These are phyloP conservation scores for Ustilago loliicola DNA, from an alignment of 1,284 basidiomycete species.

Conservation along the genomic window DNA sequence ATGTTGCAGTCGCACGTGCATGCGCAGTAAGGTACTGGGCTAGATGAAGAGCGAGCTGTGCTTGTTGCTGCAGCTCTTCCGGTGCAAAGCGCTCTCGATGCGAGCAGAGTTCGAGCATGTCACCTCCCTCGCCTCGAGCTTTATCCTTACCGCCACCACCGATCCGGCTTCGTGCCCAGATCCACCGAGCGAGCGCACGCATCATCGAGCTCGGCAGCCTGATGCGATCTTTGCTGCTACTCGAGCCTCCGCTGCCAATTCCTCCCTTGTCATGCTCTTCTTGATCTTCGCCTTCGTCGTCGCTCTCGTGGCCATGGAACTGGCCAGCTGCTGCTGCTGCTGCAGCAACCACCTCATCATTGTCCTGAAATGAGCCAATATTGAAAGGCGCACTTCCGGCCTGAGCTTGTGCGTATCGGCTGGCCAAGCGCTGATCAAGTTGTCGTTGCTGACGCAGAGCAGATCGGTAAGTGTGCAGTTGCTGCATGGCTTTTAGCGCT, in stretches of 20 bases:
- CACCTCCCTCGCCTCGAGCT: slow-evolving; percentile 23
- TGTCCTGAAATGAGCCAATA: slow-evolving; percentile 44
- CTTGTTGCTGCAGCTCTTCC: slow-evolving; percentile 37
- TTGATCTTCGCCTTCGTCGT: slow-evolving; percentile 9
- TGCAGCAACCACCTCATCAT: slow-evolving; percentile 37
- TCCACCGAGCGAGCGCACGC: slow-evolving; percentile 48
- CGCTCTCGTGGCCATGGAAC: slow-evolving; percentile 14
- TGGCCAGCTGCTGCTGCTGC: slow-evolving; percentile 24
- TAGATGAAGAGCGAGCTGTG: slow-evolving; percentile 38
- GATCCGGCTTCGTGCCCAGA: slow-evolving; percentile 45
- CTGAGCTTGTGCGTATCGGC: slow-evolving; percentile 19
- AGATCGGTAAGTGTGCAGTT: slow-evolving; percentile 35
- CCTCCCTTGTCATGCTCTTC: background rate
- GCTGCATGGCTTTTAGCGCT: slow-evolving; percentile 42
- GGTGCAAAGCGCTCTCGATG: slow-evolving; percentile 42
- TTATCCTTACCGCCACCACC: slow-evolving; percentile 31
- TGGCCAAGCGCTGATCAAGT: slow-evolving; percentile 33
- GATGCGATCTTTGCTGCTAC: slow-evolving; percentile 11
- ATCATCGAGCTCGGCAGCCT: slow-evolving; percentile 44
- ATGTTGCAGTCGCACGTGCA: slow-evolving; percentile 27
- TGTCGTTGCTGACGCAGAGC: slow-evolving; percentile 30
- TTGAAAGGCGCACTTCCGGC: slow-evolving; percentile 24
- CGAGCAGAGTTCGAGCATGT: slow-evolving; percentile 42
- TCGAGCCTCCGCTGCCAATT: background rate
- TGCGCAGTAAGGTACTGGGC: slow-evolving; percentile 42